Conservation (phyloP, 2,329 filamentous ascomycete genomes). For the Torrubiellomyces zombiae region DNA sequence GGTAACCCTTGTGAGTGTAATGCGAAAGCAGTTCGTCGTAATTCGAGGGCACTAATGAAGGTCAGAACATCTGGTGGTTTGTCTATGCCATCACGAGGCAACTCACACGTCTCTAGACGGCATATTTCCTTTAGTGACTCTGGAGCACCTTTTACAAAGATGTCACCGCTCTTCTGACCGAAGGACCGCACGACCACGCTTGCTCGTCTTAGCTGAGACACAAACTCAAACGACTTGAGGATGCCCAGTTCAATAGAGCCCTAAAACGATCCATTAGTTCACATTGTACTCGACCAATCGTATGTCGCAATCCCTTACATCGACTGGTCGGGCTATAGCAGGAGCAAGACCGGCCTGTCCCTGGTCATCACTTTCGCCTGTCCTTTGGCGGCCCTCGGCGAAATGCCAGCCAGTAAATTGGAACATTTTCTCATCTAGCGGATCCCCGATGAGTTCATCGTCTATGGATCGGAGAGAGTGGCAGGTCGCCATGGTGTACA, state of each 20-base stretch:
- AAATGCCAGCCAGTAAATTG: slow-evolving; percentile 88
- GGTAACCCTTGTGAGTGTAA: slow-evolving; percentile 91
- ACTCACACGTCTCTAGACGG: slow-evolving; percentile 57
- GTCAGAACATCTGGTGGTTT: slow-evolving; percentile 7
- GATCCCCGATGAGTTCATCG: slow-evolving; percentile 78
- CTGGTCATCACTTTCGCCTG: slow-evolving; percentile 50
- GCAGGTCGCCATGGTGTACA: slow-evolving; percentile 95
- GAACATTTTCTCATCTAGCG: slow-evolving; percentile 96
- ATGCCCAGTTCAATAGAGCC: slow-evolving; percentile 71
- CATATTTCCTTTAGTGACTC: slow-evolving; percentile 96
- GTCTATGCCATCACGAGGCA: too few species aligned
- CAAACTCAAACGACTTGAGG: slow-evolving; percentile 82
- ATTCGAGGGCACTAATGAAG: slow-evolving; percentile 51
- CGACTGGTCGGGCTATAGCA: slow-evolving; percentile 74
- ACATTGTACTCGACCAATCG: slow-evolving; percentile 6
- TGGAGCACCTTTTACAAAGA: slow-evolving; percentile 92
- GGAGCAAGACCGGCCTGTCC: slow-evolving; percentile 63
- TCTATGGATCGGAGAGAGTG: slow-evolving; percentile 82
- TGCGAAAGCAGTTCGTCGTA: slow-evolving; percentile 79
- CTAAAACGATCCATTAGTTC: slow-evolving; percentile 11
- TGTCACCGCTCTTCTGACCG: slow-evolving; percentile 64
- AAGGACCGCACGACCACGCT: slow-evolving; percentile 87
- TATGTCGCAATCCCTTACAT: slow-evolving; percentile 14
- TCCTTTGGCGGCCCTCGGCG: slow-evolving; percentile 65
- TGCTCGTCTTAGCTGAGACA: slow-evolving; percentile 77